Evolutionary conservation across 75 land plant genomes (phyloP), one percentile per base, ranked within the genome.

Genomic region (Cryptomeria japonica): DNA sequence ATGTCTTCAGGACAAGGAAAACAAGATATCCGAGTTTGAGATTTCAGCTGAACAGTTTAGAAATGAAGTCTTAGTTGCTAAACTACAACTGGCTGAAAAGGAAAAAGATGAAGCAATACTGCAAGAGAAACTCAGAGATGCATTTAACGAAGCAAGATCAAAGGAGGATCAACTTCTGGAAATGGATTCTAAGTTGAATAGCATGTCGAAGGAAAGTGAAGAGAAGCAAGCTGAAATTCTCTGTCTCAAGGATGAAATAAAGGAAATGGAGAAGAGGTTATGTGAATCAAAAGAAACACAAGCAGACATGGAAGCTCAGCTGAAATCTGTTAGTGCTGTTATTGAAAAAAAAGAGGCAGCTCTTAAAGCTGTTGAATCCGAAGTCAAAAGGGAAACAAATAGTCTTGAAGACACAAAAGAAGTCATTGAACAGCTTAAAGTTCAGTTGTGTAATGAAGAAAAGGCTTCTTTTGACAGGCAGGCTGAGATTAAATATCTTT

Each of bases 191-290:
- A 53, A 84, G 18, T 31, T 55, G 61, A 36, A 34, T 84, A 47
- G 14, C 11, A 36, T 55, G 15, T 84, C 36, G 25, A 36, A 16
- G 61, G 31, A 55, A 36, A 84, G 64, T 53, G 39, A 84, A 84
- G 86, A 53, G 86, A 84, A 84, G 39, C 39, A 84, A 32, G 86
- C 61, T 55, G 64, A 84, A 36, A 84, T 84, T 32, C 55, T 44
- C 19, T 44, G 39, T 44, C 25, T 84, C 22, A 47, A 39, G 15
- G 86, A 84, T 84, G 86, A 31, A 55, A 49, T 53, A 3, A 49
- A 55, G 1, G 64, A 53, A 51, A 84, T 84, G 55, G 39, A 84
- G 55, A 47, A 84, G 39, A 84, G 37, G 39, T 6, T 32, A 84
- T 11, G 34, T 34, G 64, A 84, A 55, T 84, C 61, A 84, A 28